phyloP scores from a whole-genome alignment of 2,329 filamentous ascomycete species.

The Aureobasidium vineae region DNA sequence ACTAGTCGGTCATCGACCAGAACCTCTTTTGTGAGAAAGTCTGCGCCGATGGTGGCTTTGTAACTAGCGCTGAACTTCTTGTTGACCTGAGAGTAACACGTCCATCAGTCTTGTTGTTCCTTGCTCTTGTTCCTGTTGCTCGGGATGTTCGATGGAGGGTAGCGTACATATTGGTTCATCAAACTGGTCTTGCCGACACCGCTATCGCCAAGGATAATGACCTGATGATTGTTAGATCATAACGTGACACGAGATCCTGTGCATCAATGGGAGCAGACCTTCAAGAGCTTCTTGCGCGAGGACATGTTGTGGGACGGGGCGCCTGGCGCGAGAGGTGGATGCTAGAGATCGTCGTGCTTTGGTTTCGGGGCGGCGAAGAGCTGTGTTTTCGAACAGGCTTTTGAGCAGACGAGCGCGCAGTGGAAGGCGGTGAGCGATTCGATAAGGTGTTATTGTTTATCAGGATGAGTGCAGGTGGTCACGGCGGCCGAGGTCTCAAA shows the following conservation, averaged over 20 bases:
- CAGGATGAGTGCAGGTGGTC: slow-evolving; percentile 12
- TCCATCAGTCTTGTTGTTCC: slow-evolving; percentile 19
- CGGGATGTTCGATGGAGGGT: slow-evolving; percentile 6
- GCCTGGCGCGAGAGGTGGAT: slow-evolving; percentile 10
- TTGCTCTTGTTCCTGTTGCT: neutral
- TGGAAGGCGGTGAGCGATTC: slow-evolving; percentile 14
- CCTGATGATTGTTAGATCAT: slow-evolving; percentile 54
- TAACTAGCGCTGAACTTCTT: slow-evolving; percentile 99
- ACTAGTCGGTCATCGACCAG: slow-evolving; percentile 95
- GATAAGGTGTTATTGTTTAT: slow-evolving; percentile 20
- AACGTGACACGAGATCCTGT: neutral
- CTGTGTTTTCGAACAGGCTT: neutral
- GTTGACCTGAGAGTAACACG: slow-evolving; percentile 69
- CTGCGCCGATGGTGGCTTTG: slow-evolving; percentile 98
- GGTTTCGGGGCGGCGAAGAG: neutral
- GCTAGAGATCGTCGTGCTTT: slow-evolving; percentile 5
- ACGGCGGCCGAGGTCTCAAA: slow-evolving; percentile 21
- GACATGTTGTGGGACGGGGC: slow-evolving; percentile 35
- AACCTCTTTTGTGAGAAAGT: slow-evolving; percentile 98
- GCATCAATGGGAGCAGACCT: slow-evolving; percentile 32
- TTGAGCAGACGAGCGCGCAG: neutral
- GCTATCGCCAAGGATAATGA: slow-evolving; percentile 98
- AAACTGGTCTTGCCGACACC: slow-evolving; percentile 99
- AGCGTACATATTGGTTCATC: slow-evolving; percentile 99
- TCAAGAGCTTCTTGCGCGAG: slow-evolving; percentile 43